Conservation (phyloP, 2,329 filamentous ascomycete species). For the Rhinocladiella mackenziei region DNA sequence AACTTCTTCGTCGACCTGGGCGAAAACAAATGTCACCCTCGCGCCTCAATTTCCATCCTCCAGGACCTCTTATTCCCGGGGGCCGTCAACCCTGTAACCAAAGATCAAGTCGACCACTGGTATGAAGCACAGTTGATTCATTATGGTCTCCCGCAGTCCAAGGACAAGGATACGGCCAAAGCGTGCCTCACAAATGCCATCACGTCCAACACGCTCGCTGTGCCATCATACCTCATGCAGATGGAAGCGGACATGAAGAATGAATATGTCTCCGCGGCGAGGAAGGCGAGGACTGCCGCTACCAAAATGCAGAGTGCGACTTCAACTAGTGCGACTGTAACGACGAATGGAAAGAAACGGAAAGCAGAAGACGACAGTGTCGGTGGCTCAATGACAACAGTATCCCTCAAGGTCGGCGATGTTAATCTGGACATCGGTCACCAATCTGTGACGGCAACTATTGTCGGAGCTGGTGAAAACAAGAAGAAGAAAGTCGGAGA, state of each 20-base stretch:
- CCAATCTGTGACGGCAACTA: not conserved
- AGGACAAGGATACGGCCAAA: constrained; percentile 56
- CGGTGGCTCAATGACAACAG: not conserved
- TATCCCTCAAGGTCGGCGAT: constrained; percentile 15
- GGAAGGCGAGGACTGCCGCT: constrained; percentile 37
- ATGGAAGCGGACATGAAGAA: constrained; percentile 56
- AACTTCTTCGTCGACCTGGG: constrained; percentile 46
- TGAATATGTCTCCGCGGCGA: constrained; percentile 46
- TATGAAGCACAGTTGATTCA: constrained; percentile 61
- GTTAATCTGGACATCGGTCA: constrained; percentile 10
- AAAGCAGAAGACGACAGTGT: constrained; percentile 5
- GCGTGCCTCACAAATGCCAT: constrained; percentile 57
- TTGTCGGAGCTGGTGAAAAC: not conserved
- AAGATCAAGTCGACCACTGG: constrained; percentile 57
- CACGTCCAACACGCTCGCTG: constrained; percentile 45
- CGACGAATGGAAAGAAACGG: constrained; percentile 16
- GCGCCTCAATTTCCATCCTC: constrained; percentile 45
- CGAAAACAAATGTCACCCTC: constrained; percentile 45
- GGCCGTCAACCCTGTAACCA: constrained; percentile 19
- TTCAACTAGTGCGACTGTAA: not conserved
- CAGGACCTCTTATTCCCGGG: constrained; percentile 40
- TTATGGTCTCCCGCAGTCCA: constrained; percentile 56
- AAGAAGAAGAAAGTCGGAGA: constrained; percentile 3
- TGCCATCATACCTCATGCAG: constrained; percentile 48
- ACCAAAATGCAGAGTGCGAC: constrained; percentile 6